These are phyloP conservation scores for Solanum medicagineum DNA, from an alignment of 257 asterid genomes.

Conservation along the genomic window DNA sequence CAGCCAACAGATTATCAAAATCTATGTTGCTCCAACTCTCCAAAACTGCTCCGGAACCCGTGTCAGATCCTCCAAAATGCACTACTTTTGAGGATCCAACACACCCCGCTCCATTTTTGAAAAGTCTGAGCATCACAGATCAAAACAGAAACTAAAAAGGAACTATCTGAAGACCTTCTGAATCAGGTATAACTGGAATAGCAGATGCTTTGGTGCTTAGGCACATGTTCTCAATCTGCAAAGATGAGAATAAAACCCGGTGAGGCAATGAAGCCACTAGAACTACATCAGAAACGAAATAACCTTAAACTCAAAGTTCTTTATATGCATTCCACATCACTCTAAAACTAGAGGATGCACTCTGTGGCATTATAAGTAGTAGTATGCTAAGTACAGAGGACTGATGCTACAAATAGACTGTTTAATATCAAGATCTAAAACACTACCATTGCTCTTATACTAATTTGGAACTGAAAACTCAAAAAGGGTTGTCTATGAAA, in stretches of 20 bases:
- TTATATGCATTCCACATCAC: neutral
- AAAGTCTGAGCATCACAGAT: neutral
- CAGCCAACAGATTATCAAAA: neutral
- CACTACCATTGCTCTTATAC: neutral
- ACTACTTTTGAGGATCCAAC: neutral
- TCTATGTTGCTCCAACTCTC: neutral
- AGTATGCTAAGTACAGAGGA: neutral
- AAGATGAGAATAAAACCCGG: constrained; percentile 1
- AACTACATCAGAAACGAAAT: neutral
- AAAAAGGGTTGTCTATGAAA: neutral
- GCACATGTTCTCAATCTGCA: constrained; percentile 90
- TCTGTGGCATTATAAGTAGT: neutral
- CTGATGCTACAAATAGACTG: neutral
- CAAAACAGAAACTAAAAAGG: neutral
- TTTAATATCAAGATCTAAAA: neutral
- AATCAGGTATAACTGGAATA: constrained; percentile 82
- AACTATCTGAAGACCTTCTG: constrained; percentile 50
- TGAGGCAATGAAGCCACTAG: neutral
- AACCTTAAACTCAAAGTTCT: neutral
- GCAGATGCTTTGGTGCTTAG: constrained; percentile 77
- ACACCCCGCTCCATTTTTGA: neutral
- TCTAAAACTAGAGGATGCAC: neutral
- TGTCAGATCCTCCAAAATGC: neutral
- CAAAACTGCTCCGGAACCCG: neutral
- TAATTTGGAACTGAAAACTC: constrained; percentile 1